Conservation (phyloP, 1,284 basidiomycete genomes). For the Microstroma glucosiphilum region DNA sequence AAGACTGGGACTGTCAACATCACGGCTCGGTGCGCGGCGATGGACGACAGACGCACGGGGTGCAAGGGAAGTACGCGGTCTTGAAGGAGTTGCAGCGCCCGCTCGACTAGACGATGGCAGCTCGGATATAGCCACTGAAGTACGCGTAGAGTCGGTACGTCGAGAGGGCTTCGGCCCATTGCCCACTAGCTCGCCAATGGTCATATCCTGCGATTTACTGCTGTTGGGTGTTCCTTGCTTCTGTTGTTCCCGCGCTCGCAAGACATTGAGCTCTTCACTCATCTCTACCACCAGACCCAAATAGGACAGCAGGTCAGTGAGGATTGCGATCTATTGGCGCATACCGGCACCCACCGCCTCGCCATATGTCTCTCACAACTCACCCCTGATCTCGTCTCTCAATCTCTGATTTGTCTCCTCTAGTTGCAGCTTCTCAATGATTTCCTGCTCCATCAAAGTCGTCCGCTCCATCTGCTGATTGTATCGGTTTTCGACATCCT, state of each 20-base stretch:
- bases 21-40: neutral
- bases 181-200: constrained; percentile 17
- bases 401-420: constrained; percentile 88
- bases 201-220: constrained; percentile 23
- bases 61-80: neutral
- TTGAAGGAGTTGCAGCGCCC: neutral
- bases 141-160: constrained; percentile 19
- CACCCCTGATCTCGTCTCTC: constrained; percentile 88
- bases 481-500: constrained; percentile 86
- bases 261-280: constrained; percentile 74
- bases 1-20: constrained; percentile 15
- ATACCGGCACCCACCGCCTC: neutral
- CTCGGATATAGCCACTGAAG: constrained; percentile 15
- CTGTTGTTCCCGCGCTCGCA: constrained; percentile 58
- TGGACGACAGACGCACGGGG: constrained; percentile 2
- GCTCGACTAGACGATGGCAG: too few species aligned
- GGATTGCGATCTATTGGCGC: neutral
- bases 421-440: constrained; percentile 79
- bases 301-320: constrained; percentile 1
- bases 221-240: constrained; percentile 17
- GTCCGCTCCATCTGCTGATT: constrained; percentile 89
- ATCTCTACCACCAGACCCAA: constrained; percentile 58
- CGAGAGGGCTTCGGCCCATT: neutral
- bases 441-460: constrained; percentile 89
- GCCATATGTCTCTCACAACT: constrained; percentile 23